These are phyloP conservation scores for Edaphochlamys debaryana DNA, from an alignment of 139 green algal genomes.

Conservation along the genomic window DNA sequence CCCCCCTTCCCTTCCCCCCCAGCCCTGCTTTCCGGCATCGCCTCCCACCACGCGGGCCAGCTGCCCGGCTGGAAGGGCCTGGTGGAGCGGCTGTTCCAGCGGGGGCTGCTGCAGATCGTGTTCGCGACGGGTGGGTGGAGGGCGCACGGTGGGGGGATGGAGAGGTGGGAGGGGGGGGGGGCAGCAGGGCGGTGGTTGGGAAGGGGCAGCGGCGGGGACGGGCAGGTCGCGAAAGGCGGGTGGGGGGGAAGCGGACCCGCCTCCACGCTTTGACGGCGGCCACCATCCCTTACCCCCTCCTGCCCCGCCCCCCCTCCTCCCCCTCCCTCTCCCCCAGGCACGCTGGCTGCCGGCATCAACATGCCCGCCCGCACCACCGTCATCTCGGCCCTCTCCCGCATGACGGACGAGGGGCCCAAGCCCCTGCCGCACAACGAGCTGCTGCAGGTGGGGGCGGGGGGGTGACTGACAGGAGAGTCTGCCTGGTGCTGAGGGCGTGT, in stretches of 20 bases:
- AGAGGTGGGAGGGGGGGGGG: neutral
- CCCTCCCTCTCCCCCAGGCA: constrained; percentile 66
- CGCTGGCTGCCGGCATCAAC: constrained; percentile 97
- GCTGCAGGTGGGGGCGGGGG: constrained; percentile 83
- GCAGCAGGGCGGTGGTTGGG: neutral
- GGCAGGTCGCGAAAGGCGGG: too few relatives aligned
- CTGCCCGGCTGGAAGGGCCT: constrained; percentile 93
- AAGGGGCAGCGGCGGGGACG: neutral
- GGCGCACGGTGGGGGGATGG: neutral
- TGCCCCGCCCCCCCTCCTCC: too few relatives aligned
- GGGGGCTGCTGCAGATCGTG: constrained; percentile 80
- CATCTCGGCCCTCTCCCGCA: constrained; percentile 76
- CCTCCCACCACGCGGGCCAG: constrained; percentile 93
- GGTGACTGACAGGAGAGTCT: too few relatives aligned
- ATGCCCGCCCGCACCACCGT: constrained; percentile 96
- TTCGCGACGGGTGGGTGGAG: constrained; percentile 83
- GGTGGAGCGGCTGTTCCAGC: constrained; percentile 92
- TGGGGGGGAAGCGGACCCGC: too few relatives aligned
- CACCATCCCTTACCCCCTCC: too few relatives aligned
- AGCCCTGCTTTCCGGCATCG: constrained; percentile 80
- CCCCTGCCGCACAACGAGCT: constrained; percentile 91
- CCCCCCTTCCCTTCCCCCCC: neutral
- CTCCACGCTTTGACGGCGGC: too few relatives aligned
- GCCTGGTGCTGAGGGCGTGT: too few relatives aligned
- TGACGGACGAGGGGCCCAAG: constrained; percentile 58